Evolutionary conservation across 495 filamentous ascomycete species (phyloP), one percentile per base, ranked within the genome.

Genomic region (Hypomontagnella submonticulosa): DNA sequence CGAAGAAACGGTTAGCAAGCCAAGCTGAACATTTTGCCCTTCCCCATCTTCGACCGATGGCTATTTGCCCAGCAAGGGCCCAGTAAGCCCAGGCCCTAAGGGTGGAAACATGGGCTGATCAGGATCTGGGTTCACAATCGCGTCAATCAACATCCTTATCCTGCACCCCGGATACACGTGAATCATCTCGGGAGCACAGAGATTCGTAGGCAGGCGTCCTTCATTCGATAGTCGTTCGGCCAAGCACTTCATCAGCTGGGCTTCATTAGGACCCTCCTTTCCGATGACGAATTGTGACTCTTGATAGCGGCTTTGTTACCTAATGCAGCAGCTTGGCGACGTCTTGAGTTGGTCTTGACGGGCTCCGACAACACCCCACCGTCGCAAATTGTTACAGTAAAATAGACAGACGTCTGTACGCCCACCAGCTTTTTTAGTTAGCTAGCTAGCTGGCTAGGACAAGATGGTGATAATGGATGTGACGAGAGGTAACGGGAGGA

Each of bases 101-200:
- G 54, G 41, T 37, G 53, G 54, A 59, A 49, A 63, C 42, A 57
- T 67, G 64, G 52, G 40, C 64, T 67, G 64, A 62, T 67, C 64
- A 61, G 63, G 57, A 67, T 61, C 63, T 67, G 63, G 56, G 51
- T 57, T 67, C 63, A 57, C 42, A 57, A 66, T 60, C 56, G 50
- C 42, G 41, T 57, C 61, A 46, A 41, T 37, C 33, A 60, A 51
- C 58, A 62, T 57, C 27, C 19, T 54, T 27, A 42, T 67, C 47
- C 65, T 67, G 65, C 59, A 63, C 60, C 66, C 66, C 55, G 60
- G 66, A 69, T 53, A 62, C 63, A 67, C 58, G 53, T 61, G 47
- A 58, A 51, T 54, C 40, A 58, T 56, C 51, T 61, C 23, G 58
- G 65, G 52, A 51, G 53, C 41, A 62, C 58, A 67, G 57, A 67